Percentiles rank a stretch among this genome's conserved stretches.
Conservation (phyloP, 345 rosid species). For the Trapa bicornis region DNA sequence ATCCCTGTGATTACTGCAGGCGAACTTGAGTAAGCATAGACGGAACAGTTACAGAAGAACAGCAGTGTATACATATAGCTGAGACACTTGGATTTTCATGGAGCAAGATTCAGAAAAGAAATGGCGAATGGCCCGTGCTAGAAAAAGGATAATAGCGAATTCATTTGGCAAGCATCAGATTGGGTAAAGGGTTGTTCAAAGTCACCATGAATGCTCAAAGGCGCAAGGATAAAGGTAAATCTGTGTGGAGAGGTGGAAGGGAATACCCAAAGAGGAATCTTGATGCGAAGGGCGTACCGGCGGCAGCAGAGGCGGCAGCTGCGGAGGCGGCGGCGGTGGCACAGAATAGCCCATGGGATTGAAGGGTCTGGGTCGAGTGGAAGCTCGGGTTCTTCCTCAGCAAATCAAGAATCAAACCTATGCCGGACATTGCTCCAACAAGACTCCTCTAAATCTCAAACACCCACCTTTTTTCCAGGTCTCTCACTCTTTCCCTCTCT, state of each 20-base stretch:
- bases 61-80: neutral
- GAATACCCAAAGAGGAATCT: constrained; percentile 70
- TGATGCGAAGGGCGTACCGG: constrained; percentile 63
- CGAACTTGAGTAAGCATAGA: constrained; percentile 9
- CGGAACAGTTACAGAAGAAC: neutral
- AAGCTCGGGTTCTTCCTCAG: constrained; percentile 48
- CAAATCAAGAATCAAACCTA: constrained; percentile 67
- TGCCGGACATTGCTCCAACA: constrained; percentile 54
- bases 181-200: neutral
- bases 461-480: neutral
- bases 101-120: neutral
- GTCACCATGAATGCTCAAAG: neutral
- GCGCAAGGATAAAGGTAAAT: neutral
- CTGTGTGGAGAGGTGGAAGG: neutral
- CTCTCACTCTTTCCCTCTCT: neutral
- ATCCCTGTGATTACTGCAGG: constrained; percentile 36
- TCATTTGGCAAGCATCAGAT: neutral
- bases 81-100: neutral
- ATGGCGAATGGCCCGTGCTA: neutral
- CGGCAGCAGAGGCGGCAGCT: constrained; percentile 46
- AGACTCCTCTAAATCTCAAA: neutral
- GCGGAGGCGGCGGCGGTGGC: constrained; percentile 42
- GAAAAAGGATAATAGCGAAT: neutral
- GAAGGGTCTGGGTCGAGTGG: constrained; percentile 30
- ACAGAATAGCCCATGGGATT: constrained; percentile 44